phyloP scores from a whole-genome alignment of 176 grass and related monocot genomes.

The Phoenix roebelenii region DNA sequence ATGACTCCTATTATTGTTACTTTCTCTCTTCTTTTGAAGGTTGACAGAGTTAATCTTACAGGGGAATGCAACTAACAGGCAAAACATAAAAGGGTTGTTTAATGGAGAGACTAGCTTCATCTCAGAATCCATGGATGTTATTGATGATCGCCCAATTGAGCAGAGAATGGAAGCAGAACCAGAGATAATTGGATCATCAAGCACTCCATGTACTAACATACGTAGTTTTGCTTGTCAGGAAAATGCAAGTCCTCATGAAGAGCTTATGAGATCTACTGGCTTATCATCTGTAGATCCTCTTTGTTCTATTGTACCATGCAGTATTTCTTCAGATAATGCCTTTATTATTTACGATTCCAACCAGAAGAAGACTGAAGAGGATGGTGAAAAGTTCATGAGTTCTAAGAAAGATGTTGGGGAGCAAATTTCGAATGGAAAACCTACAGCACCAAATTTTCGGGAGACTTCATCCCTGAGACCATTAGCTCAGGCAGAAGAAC shows the following conservation, averaged over 20 bases:
- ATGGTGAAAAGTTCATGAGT: slow-evolving; percentile 16
- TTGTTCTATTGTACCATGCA: slow-evolving; percentile 84
- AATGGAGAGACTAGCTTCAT: slow-evolving; percentile 68
- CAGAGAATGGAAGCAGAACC: slow-evolving; percentile 23
- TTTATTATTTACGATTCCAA: slow-evolving; percentile 25
- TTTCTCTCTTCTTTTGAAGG: slow-evolving; percentile 36
- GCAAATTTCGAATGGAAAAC: slow-evolving; percentile 23
- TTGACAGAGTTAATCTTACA: slow-evolving; percentile 14
- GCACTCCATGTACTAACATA: slow-evolving; percentile 29
- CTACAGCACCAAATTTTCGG: not conserved
- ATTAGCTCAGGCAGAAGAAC: slow-evolving; percentile 14
- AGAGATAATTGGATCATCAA: slow-evolving; percentile 66
- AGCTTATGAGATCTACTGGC: slow-evolving; percentile 35
- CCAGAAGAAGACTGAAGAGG: slow-evolving; percentile 11
- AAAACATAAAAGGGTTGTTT: slow-evolving; percentile 42
- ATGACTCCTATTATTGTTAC: not conserved
- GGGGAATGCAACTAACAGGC: slow-evolving; percentile 31
- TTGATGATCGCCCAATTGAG: slow-evolving; percentile 20
- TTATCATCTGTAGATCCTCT: slow-evolving; percentile 53
- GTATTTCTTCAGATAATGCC: slow-evolving; percentile 44
- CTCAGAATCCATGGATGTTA: slow-evolving; percentile 66
- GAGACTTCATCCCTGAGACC: slow-evolving; percentile 10
- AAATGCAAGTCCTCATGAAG: slow-evolving; percentile 25
- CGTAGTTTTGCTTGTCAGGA: slow-evolving; percentile 17
- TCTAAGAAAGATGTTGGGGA: slow-evolving; percentile 9